Base-by-base conservation (phyloP, 225 moss, liverwort and hornwort species). In the Bryoerythrophyllum caledonicum region DNA sequence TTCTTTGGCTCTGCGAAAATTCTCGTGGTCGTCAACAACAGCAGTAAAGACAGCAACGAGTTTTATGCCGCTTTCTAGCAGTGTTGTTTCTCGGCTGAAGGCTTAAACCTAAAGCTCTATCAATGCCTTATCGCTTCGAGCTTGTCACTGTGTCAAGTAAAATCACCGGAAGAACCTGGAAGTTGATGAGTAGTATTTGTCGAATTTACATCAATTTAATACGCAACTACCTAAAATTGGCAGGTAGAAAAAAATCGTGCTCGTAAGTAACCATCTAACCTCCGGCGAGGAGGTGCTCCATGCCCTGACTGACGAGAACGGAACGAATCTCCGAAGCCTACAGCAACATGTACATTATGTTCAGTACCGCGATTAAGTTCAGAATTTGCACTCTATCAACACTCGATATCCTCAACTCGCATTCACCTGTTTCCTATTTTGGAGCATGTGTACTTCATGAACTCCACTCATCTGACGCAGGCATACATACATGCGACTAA, bases 321-420 rank as follows among this genome's bases (percentile, higher is more conserved):
- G 85, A 85, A 82, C 81, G 79, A 85, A 86, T 72, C 82, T 88
- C 85, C 72, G 71, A 78, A 60, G 71, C 87, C 87, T 88, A 58
- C 75, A 82, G 52, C 46, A 82, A 82, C 79, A 82, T 30, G 60
- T 34, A 3, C 63, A 83, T 26, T 62, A 34, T 13, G 28, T 37
- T 73, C 38, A 80, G 64, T 67, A 63, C 19, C 41, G 20, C 71
- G 48, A n/a, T n/a, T n/a, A n/a, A n/a, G n/a, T n/a, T n/a, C n/a
- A n/a, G n/a, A n/a, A n/a, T n/a, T 57, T 35, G 63, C 62, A 64
- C 20, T 44, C 25, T 68, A 38, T 28, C 13, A 65, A 16, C 28
- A 49, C 23, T 71, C 38, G 57, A 70, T 57, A 48, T 73, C 67
- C 44, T 52, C 58, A 64, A 51, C 58, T 38, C 26, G 41, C 57